phyloP scores from a whole-genome alignment of 2,329 filamentous ascomycete genomes.

The Colletotrichum sp. region DNA sequence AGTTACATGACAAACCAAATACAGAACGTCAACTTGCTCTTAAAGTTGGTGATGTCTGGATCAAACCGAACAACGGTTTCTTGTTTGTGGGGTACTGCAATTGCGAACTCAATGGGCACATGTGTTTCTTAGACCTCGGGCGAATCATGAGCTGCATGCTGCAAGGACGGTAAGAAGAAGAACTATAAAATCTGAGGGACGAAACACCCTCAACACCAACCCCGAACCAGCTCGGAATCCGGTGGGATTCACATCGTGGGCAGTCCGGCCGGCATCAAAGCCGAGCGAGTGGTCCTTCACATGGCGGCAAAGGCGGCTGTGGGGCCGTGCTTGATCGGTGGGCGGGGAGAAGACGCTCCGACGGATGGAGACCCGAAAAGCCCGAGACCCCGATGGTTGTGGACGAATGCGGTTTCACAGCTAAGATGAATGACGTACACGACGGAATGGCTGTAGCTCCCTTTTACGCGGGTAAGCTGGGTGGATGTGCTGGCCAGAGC shows the following conservation, averaged over 20 bases:
- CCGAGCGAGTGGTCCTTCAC: background rate
- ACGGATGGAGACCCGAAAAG: background rate
- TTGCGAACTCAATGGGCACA: background rate
- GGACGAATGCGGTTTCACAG: slow-evolving; percentile 14
- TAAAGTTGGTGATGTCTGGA: background rate
- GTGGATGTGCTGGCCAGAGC: background rate
- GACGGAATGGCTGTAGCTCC: background rate
- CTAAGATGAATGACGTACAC: slow-evolving; percentile 9
- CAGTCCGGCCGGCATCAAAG: background rate
- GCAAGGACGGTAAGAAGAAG: background rate
- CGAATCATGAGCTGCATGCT: background rate
- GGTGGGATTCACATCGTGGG: background rate
- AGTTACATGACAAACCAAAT: background rate
- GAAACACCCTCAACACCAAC: background rate
- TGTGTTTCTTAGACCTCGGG: background rate
- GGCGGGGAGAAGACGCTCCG: background rate
- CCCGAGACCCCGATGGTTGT: slow-evolving; percentile 9
- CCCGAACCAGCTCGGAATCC: background rate
- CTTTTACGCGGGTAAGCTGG: background rate
- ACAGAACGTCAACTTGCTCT: background rate
- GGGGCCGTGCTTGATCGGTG: slow-evolving; percentile 9
- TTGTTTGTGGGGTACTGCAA: background rate
- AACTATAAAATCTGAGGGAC: background rate
- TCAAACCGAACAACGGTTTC: background rate
- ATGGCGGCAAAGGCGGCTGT: background rate